Percentiles rank a stretch among this genome's conserved stretches.
Evolutionary conservation across 305 asterid species (phyloP).

Genomic region (Fraxinus baroniana): DNA sequence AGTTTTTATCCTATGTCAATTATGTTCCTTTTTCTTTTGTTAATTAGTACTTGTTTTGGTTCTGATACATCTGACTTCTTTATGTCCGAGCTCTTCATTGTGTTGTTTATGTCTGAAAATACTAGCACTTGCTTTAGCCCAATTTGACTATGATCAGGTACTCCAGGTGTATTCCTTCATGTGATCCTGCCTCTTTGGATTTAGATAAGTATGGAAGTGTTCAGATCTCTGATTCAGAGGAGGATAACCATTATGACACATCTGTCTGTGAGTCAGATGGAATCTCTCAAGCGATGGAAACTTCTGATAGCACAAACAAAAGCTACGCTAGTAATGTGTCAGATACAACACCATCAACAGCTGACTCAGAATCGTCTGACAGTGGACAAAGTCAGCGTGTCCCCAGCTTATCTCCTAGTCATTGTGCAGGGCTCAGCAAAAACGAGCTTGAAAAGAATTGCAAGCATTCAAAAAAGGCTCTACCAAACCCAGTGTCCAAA

Average conservation of each 20-base stretch:
- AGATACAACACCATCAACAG: conserved; percentile 23
- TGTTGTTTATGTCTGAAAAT: conserved; percentile 2
- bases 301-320: conserved; percentile 32
- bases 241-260: conserved; percentile 25
- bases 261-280: conserved; percentile 43
- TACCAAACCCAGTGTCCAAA: conserved; percentile 18
- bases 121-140: conserved; percentile 15
- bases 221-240: conserved; percentile 44
- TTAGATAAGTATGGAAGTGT: conserved; percentile 35
- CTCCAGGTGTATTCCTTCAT: conserved; percentile 28
- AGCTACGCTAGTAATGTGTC: conserved; percentile 22
- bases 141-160: conserved; percentile 25
- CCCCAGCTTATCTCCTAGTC: conserved; percentile 33
- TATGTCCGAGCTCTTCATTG: neutral
- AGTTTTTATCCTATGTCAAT: neutral
- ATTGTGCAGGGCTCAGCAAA: conserved; percentile 23
- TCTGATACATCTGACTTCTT: neutral
- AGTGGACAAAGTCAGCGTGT: conserved; percentile 30
- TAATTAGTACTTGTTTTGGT: neutral
- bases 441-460: conserved; percentile 25
- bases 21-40: neutral
- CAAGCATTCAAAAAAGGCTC: conserved; percentile 22
- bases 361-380: conserved; percentile 36
- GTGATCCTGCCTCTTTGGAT: conserved; percentile 31
- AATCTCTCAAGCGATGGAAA: conserved; percentile 27